phyloP scores from a whole-genome alignment of 73 alveolate genomes.

The Symbiodinium natans region DNA sequence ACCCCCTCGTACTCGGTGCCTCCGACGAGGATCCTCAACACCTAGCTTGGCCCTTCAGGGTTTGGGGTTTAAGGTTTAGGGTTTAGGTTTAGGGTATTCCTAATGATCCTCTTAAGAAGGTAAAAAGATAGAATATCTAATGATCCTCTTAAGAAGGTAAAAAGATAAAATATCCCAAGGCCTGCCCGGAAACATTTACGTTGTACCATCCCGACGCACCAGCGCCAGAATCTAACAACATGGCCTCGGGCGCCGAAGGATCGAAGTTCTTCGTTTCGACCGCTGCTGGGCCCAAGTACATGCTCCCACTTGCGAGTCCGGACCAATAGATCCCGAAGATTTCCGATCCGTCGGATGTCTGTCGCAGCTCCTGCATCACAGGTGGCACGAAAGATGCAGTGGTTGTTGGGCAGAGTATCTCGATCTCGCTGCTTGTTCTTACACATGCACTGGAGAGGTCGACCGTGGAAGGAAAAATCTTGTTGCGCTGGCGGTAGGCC shows the following conservation, averaged over 20 bases:
- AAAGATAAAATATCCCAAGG: background rate
- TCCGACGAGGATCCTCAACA: background rate
- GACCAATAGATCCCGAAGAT: conserved; percentile 47
- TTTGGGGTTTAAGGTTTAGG: background rate
- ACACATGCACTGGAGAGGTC: conserved; percentile 21
- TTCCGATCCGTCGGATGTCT: conserved; percentile 34
- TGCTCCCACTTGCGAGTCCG: background rate
- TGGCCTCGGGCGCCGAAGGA: background rate
- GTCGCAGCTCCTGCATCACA: conserved; percentile 49
- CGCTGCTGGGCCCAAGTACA: conserved; percentile 35
- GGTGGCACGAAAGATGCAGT: conserved; percentile 48
- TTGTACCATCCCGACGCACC: conserved; percentile 61
- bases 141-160: too few relatives aligned
- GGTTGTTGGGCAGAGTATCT: conserved; percentile 10
- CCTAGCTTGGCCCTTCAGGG: background rate
- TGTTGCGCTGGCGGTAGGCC: conserved; percentile 45
- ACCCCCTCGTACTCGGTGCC: conserved; percentile 23
- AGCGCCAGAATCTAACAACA: conserved; percentile 20
- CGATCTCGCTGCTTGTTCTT: background rate
- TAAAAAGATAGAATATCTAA: too few relatives aligned
- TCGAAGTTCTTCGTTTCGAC: background rate
- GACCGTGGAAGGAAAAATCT: background rate
- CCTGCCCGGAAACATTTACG: background rate
- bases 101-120: too few relatives aligned
- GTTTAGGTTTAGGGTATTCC: background rate